Evolutionary conservation across 345 rosid species (phyloP).

Genomic region (Excoecaria cochinchinensis): DNA sequence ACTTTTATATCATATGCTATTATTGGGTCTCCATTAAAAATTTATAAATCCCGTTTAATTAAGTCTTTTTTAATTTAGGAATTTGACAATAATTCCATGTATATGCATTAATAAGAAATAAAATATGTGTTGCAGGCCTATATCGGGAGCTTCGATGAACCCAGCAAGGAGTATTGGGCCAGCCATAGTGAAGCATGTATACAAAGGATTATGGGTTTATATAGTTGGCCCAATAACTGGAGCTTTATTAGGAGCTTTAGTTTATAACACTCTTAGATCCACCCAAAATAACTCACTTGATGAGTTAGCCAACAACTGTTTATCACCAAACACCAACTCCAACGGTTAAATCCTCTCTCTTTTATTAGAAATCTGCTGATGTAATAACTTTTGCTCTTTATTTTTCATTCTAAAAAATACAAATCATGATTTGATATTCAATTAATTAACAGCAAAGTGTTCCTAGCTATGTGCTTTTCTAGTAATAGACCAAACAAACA

Average conservation of each 20-base stretch:
- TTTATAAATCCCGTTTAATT: too few relatives aligned
- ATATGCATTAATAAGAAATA: not conserved
- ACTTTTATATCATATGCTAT: too few relatives aligned
- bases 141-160: slow-evolving; percentile 83
- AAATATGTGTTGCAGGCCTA: slow-evolving; percentile 40
- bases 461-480: too few relatives aligned
- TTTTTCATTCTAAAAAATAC: too few relatives aligned
- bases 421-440: too few relatives aligned
- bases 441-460: too few relatives aligned
- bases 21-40: too few relatives aligned
- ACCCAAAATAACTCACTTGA: slow-evolving; percentile 8
- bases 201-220: slow-evolving; percentile 62
- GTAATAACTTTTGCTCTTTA: too few relatives aligned
- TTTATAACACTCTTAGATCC: slow-evolving; percentile 50
- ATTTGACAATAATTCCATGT: not conserved
- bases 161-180: slow-evolving; percentile 87
- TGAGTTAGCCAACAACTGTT: too few relatives aligned
- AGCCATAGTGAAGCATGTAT: slow-evolving; percentile 49
- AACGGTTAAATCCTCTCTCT: not conserved
- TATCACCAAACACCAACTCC: not conserved
- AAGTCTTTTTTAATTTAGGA: not conserved
- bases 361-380: too few relatives aligned
- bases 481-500: too few relatives aligned
- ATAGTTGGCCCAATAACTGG: slow-evolving; percentile 54
- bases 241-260: slow-evolving; percentile 51